Evolutionary conservation across 2,329 filamentous ascomycete genomes (phyloP).

Genomic region (Aspergillus sp.): DNA sequence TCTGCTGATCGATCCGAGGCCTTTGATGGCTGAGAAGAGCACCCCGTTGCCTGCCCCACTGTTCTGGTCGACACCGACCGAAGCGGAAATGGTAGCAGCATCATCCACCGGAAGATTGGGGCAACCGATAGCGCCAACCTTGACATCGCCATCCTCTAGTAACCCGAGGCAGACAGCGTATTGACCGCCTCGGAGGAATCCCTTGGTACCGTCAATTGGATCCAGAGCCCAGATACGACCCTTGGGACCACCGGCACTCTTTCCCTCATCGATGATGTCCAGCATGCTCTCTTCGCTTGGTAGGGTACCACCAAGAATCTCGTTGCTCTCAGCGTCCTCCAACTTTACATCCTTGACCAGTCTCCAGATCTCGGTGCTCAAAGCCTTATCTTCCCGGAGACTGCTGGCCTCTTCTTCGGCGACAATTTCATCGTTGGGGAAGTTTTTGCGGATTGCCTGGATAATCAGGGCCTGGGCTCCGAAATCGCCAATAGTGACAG

Average conservation of each 20-base stretch:
- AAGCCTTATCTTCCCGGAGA: constrained; percentile 67
- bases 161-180: constrained; percentile 93
- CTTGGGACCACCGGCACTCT: constrained; percentile 40
- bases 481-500: constrained; percentile 97
- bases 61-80: constrained; percentile 71
- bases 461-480: constrained; percentile 97
- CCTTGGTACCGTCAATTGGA: constrained; percentile 97
- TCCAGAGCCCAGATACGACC: constrained; percentile 89
- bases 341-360: constrained; percentile 73
- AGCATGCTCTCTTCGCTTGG: constrained; percentile 62
- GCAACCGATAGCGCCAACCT: constrained; percentile 91
- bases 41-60: constrained; percentile 78
- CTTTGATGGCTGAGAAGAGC: constrained; percentile 79
- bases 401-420: constrained; percentile 90
- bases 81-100: constrained; percentile 65
- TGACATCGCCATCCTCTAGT: constrained; percentile 89
- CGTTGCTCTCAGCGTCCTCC: constrained; percentile 63
- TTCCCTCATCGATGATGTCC: constrained; percentile 57
- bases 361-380: constrained; percentile 79
- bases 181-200: constrained; percentile 92
- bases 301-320: constrained; percentile 68
- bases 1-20: constrained; percentile 76
- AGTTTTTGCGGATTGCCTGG: constrained; percentile 80
- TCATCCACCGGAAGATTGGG: constrained; percentile 93
- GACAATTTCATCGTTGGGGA: constrained; percentile 87